Percentiles rank a stretch among this genome's conserved stretches.
Evolutionary conservation across 805 yeast genomes (phyloP).

Genomic region (Ogataea minuta): DNA sequence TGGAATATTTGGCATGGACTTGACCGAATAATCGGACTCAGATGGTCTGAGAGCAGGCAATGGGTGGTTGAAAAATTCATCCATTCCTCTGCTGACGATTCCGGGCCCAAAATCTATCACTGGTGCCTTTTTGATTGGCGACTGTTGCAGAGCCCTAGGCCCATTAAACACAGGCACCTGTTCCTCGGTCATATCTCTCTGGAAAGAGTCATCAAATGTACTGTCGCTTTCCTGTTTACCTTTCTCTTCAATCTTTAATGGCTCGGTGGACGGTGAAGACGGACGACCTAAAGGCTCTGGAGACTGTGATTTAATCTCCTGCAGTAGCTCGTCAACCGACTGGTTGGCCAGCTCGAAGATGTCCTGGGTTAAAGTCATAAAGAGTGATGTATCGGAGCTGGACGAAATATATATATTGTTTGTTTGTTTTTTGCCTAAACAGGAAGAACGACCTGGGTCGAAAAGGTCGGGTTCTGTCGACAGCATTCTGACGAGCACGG

Average conservation of each 20-base stretch:
- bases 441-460: slow-evolving; percentile 3
- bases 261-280: slow-evolving; percentile 24
- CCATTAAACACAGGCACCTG: slow-evolving; percentile 31
- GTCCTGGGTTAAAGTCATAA: slow-evolving; percentile 16
- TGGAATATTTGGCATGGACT: slow-evolving; percentile 35
- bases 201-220: slow-evolving; percentile 10
- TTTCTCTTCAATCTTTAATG: slow-evolving; percentile 16
- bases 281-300: slow-evolving; percentile 7
- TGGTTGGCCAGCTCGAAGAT: slow-evolving; percentile 32
- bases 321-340: slow-evolving; percentile 40
- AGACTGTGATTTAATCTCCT: slow-evolving; percentile 26
- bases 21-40: slow-evolving; percentile 30
- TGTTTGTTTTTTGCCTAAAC: slow-evolving; percentile 10
- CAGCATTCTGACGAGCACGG: background rate
- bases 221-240: slow-evolving; percentile 10
- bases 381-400: slow-evolving; percentile 6
- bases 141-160: slow-evolving; percentile 21
- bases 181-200: slow-evolving; percentile 11
- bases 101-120: slow-evolving; percentile 39
- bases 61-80: slow-evolving; percentile 28
- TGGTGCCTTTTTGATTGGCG: slow-evolving; percentile 33
- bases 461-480: slow-evolving; percentile 1
- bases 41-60: slow-evolving; percentile 39
- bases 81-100: slow-evolving; percentile 19
- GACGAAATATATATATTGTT: slow-evolving; percentile 6